These are phyloP conservation scores for Plasmodium inui DNA, from an alignment of 169 alveolate species.

Conservation along the genomic window DNA sequence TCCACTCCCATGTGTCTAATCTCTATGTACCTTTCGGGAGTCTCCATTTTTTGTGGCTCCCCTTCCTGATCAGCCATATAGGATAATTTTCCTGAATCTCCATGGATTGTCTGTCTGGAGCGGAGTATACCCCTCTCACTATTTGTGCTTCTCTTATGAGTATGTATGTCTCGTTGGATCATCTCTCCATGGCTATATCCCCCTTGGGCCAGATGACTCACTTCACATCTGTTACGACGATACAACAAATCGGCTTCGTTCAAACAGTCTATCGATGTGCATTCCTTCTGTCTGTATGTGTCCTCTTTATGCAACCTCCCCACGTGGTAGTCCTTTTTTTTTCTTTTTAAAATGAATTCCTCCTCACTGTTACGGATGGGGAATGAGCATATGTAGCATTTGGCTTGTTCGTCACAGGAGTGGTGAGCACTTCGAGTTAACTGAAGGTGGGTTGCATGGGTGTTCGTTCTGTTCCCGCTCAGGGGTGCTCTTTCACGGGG, in stretches of 20 bases:
- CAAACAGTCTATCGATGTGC: not conserved
- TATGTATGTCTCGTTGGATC: not conserved
- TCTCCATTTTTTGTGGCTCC: not conserved
- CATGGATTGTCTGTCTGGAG: not conserved
- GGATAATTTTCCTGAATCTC: not conserved
- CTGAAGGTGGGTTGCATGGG: not conserved
- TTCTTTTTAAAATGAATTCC: slow-evolving; percentile 9
- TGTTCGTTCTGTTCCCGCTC: not conserved
- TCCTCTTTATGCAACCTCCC: not conserved
- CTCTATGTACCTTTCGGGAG: not conserved
- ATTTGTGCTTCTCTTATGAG: not conserved
- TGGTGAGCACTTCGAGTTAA: not conserved
- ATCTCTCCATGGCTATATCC: not conserved
- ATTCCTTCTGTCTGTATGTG: not conserved
- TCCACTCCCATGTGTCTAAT: not conserved
- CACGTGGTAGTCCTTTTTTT: not conserved
- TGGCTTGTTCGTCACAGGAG: not conserved
- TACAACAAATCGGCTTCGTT: not conserved
- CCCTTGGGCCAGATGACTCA: not conserved
- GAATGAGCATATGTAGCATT: slow-evolving; percentile 33
- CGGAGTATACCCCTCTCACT: not conserved
- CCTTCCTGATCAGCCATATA: not conserved
- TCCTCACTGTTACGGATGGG: slow-evolving; percentile 14
- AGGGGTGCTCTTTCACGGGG: not conserved
- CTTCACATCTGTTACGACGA: not conserved